Evolutionary conservation across 2,329 filamentous ascomycete genomes (phyloP), one percentile per base, ranked within the genome.

Genomic region (Zasmidium citrigriseum): DNA sequence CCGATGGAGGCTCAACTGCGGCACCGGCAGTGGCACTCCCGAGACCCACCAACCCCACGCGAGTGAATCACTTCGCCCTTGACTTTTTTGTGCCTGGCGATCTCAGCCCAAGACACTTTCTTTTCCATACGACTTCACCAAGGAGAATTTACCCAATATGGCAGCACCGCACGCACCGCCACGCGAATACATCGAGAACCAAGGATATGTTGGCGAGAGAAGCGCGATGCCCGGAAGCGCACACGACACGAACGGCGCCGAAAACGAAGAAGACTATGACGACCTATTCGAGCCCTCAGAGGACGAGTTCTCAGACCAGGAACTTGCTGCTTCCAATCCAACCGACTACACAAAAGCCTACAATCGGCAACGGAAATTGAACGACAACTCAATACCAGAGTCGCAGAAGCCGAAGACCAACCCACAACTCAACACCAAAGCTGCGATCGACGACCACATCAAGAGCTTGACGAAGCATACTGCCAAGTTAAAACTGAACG

Each of bases 361-460:
- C 80, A 96, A 96, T 74, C 88, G 92, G 61, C 91, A 96, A 73
- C 83, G 86, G 59, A 87, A 87, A 69, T 75, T 89, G 56, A 85
- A 86, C 69, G 83, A 86, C 67, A 68, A 73, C 18, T 76, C 73
- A 29, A 75, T 79, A 54, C 78, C 77, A 44, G 73, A 74, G 63
- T 78, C 79, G 61, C 80, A 85, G 49, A 82, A 85, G 55, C 88
- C 89, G 2, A 88, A 89, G 68, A 85, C 86, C 57, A 96, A 95
- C 70, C 83, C 87, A 18, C 91, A 93, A 72, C 76, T 90, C 47
- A 96, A 96, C 75, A 93, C 90, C 0, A 83, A 85, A 61, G 84
- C 90, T 22, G 88, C 86, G 22, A 83, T 96, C 54, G 91, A 96
- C 73, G 93, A 97, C 70, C 91, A 97, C 68, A 89, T 96, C 54